Evolutionary conservation across 2,329 filamentous ascomycete species (phyloP), one percentile per base, ranked within the genome.

Genomic region (Sporothrix euskadiensis): DNA sequence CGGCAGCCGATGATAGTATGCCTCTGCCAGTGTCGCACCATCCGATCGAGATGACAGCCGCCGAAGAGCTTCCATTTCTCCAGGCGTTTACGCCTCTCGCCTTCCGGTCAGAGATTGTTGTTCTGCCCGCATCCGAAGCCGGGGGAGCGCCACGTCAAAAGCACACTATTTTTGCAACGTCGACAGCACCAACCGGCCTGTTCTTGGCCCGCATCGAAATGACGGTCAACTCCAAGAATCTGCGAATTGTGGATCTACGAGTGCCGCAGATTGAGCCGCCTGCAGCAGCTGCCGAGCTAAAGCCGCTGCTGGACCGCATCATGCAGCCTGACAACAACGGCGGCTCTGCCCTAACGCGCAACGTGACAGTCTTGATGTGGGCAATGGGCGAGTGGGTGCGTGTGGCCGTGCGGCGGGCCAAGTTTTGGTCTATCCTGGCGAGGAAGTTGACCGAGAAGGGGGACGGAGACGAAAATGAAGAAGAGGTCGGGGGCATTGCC

Each of bases 301-400:
- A 84, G 0, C 81, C 85, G 0, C 90, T 89, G 68, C 75, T 89
- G 3, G 80, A 85, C 0, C 82, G 80, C 68, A 77, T 88, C 5
- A 69, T 10, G 74, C 57, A 69, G 12, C 9, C 14, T 16, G 41
- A 32, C 16, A 81, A 75, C 66, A 69, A 54, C 3, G 35, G 54
- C 52, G 70, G 70, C 30, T 59, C 84, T n/a, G 83, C 83, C 0
- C 81, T 88, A 75, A 82, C 83, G 8, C 83, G 84, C 49, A 91
- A 93, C 74, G 80, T 92, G 0, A 85, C 85, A 26, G 84, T 90
- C 6, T 78, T 91, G 0, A 85, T 86, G 4, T 93, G 90, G 89
- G 90, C 89, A 0, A 89, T 93, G 84, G 86, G 86, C 14, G 89
- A 91, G 69, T 93, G 91, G 88, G 85, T 89, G 75, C 87, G 89